These are phyloP conservation scores for Paxillus involutus DNA, from an alignment of 768 basidiomycete genomes.

Conservation along the genomic window DNA sequence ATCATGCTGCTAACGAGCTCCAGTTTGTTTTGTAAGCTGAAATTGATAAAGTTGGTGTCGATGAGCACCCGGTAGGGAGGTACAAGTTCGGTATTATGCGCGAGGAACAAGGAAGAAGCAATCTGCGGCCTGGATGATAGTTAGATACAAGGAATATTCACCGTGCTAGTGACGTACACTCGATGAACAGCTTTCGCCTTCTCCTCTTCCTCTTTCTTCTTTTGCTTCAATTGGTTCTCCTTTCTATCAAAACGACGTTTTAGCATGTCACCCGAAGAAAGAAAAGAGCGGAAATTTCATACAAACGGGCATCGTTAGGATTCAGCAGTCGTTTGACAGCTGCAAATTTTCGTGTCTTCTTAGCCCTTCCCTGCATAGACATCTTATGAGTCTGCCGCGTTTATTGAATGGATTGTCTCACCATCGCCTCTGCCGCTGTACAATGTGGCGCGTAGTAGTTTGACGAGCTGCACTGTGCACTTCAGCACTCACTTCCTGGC, in stretches of 20 bases:
- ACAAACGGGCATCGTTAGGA: constrained; percentile 93
- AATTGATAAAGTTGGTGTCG: constrained; percentile 99
- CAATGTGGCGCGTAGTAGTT: not conserved
- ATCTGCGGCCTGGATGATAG: constrained; percentile 61
- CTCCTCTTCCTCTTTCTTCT: constrained; percentile 78
- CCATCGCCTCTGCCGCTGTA: constrained; percentile 13
- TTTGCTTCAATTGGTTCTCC: constrained; percentile 88
- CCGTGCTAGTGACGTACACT: constrained; percentile 54
- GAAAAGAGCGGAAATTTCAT: constrained; percentile 37
- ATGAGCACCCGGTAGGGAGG: constrained; percentile 97
- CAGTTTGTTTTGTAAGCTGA: constrained; percentile 95
- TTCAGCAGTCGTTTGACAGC: constrained; percentile 91
- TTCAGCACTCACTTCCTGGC: too few species aligned
- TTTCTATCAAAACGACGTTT: constrained; percentile 55
- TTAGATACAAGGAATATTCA: not conserved
- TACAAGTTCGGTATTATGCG: constrained; percentile 93
- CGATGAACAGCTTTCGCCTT: constrained; percentile 76
- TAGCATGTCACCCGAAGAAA: not conserved
- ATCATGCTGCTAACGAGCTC: constrained; percentile 98
- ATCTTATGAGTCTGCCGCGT: not conserved
- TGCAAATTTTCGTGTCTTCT: constrained; percentile 95
- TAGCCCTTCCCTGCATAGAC: constrained; percentile 71
- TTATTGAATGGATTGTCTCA: not conserved
- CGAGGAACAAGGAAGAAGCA: constrained; percentile 90
- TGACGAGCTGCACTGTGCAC: too few species aligned